Evolutionary conservation across 345 rosid genomes (phyloP), one percentile per base, ranked within the genome.

Genomic region (Aquilaria sinensis): DNA sequence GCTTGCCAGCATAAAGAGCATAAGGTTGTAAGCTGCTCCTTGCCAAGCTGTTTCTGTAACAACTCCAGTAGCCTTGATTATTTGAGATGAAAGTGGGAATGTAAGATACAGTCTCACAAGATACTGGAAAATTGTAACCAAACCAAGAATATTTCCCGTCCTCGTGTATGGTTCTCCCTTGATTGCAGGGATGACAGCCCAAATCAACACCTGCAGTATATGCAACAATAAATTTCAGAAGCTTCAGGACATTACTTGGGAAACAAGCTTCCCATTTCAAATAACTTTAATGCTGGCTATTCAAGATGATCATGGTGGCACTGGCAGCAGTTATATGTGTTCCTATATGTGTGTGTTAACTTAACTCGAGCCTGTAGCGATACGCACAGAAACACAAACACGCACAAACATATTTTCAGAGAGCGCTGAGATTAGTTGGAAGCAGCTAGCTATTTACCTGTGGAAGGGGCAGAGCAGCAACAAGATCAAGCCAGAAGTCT

Each of bases 401-500:
- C 23, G 23, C 23, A 23, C 23, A 23, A 23, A 23, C 23, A 23
- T 23, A 23, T 23, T 23, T 23, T 23, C 23, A 23, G 23, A 23
- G 23, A 23, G 23, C 23, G 23, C 1, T 23, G 23, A 23, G 23
- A 23, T 23, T 23, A 23, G 23, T 23, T 23, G 23, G 23, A 23
- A 23, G 23, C 15, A 33, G 67, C 8, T 15, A 57, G 34, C 51
- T 14, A 34, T 56, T 47, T 68, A 85, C 91, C 88, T 83, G 86
- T 23, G 91, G 91, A 64, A 85, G 67, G 15, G 88, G 88, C 31
- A 51, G 79, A 31, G 83, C 80, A 55, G 83, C 88, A 11, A 70
- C 8, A 1, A 78, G 16, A n/a, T 82, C 87, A 11, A 75, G 64
- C 83, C 87, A 85, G 58, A 85, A 83, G 56, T 67, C 60, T 32